Base-by-base conservation (phyloP, 2,329 filamentous ascomycete genomes). In the Camillea tinctor region DNA sequence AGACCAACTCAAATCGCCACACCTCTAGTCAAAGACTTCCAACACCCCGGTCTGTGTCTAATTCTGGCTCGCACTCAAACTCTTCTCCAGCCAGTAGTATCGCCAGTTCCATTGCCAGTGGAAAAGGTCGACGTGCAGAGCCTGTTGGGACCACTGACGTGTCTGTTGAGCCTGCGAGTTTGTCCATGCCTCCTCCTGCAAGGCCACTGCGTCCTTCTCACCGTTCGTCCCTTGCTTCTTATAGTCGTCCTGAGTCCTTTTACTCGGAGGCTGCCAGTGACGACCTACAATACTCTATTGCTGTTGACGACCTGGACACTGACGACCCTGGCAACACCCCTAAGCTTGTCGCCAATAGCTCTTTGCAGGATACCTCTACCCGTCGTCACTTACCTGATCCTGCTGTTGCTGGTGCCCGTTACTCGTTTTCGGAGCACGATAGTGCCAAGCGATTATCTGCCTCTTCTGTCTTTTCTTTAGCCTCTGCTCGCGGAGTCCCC, bases 391-490 rank as follows among this genome's bases (percentile, higher is more conserved):
- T 83, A 54, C 79, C 83, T 54, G 85, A 88, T 58, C 71, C 80
- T 49, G 75, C 81, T 54, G 71, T 80, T 63, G 11, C 36, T 1
- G 75, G 75, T 53, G 69, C 77, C 49, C 77, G 77, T 56, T 77
- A 79, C 20, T 84, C 84, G 13, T 73, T 80, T 60, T 82, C 82
- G 13, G 69, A 72, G 21, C 79, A 88, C 48, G 79, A 72, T 15
- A 49, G 57, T 21, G 66, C 79, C 51, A 89, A 91, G 69, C 86
- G 90, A 55, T 80, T 90, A 71, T 93, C 90, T 22, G 83, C 89
- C 61, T 91, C 88, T 7, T 93, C 90, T 0, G 77, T 91, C 55
- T 89, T 90, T 70, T 92, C 89, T 30, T 76, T 90, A 22, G 84
- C 85, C 51, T 90, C 88, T 5, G 84, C 80, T 56, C 83, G 83